Base-by-base conservation (phyloP, 1,284 basidiomycete species). In the Sporisorium graminicola region DNA sequence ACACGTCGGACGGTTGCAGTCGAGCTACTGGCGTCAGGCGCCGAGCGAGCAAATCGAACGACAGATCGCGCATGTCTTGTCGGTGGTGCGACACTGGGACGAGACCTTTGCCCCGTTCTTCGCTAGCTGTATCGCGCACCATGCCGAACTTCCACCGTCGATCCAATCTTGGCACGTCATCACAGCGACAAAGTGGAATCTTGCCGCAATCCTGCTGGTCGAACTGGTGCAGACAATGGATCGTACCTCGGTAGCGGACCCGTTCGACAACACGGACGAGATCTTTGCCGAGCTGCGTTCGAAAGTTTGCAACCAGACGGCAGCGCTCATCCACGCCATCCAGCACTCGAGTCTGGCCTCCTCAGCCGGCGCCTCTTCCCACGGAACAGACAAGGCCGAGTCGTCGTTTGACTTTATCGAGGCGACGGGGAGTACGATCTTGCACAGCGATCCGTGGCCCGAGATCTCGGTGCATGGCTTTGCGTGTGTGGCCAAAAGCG, bases 371-470 rank as follows among this genome's bases (percentile, higher is more conserved):
- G 14, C 8, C 35, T 10, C 35, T 37, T 37, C 35, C 9, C 35
- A n/a, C 37, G 35, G 22, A 7, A 26, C 55, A 12, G 35, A 24
- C 6, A 22, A 57, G 18, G 16, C 53, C 42, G 27, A 26, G 33
- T 18, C 55, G 14, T 50, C 58, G 22, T 74, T 74, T 29, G 61
- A 61, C 24, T 68, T 65, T 31, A 64, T 74, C 55, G 46, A 65
- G 18, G 26, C 71, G 2, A 65, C 70, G 14, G 61, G 56, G 16
- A 62, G 62, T 24, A 65, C 65, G 5, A 58, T 74, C 26, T 37
- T 69, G 55, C 66, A 74, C 52, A 69, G 53, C 52, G 72, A 74
- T 52, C 72, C 72, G 7, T 74, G 72, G 72, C 55, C 66, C 10
- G 72, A 74, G 44, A 74, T 74, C 35, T 61, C 63, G 33, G 58